These are phyloP conservation scores for Hypoxylon fuscum DNA, from an alignment of 495 filamentous ascomycete species.

Conservation along the genomic window DNA sequence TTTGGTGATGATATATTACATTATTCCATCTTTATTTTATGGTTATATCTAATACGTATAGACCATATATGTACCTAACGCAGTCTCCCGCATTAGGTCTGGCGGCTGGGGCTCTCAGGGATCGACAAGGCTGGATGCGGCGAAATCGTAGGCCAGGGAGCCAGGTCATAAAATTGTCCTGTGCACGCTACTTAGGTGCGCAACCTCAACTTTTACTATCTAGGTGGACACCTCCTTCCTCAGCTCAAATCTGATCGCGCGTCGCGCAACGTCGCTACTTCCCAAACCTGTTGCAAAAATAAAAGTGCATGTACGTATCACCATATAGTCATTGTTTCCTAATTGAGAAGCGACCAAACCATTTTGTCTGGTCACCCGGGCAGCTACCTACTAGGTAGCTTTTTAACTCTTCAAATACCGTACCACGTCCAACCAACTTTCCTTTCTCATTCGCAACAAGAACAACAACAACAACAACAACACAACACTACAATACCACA, in stretches of 20 bases:
- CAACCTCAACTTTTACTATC: constrained; percentile 39
- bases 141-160: constrained; percentile 10
- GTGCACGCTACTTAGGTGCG: constrained; percentile 27
- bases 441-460: background rate
- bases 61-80: too few species aligned
- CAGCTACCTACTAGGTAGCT: background rate
- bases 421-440: background rate
- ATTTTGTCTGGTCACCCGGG: background rate
- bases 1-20: too few species aligned
- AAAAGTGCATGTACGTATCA: constrained; percentile 21
- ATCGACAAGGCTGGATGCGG: constrained; percentile 40
- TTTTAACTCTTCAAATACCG: background rate
- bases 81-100: too few species aligned
- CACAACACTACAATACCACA: too few species aligned
- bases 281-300: constrained; percentile 11
- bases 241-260: constrained; percentile 25
- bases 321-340: background rate
- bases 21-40: too few species aligned
- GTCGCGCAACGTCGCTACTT: constrained; percentile 19
- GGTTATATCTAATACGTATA: too few species aligned
- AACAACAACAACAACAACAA: background rate
- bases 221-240: constrained; percentile 26
- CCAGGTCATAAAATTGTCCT: constrained; percentile 10
- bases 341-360: background rate
- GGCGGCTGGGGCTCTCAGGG: too few species aligned